phyloP scores from a whole-genome alignment of 2,329 filamentous ascomycete species.

The Apiospora malaysiana region DNA sequence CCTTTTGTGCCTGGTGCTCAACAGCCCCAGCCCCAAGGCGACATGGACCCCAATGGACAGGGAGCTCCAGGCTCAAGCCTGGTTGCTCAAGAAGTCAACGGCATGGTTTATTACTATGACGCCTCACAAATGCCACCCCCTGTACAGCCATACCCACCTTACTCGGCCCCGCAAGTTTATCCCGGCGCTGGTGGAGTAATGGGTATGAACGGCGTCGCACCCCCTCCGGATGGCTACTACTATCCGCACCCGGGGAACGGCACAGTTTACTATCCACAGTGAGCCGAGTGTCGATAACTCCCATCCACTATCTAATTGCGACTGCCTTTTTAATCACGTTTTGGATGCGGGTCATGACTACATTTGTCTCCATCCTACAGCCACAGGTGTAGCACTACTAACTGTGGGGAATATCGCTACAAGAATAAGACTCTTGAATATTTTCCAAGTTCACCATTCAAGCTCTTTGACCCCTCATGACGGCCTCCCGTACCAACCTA shows the following conservation, averaged over 20 bases:
- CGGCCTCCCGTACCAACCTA: not conserved
- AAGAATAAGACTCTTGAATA: conserved; percentile 7
- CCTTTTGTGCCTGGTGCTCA: conserved; percentile 61
- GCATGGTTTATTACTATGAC: conserved; percentile 96
- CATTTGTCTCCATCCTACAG: not conserved
- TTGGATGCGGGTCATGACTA: not conserved
- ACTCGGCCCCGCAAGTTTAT: conserved; percentile 59
- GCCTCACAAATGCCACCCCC: conserved; percentile 71
- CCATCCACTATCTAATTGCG: conserved; percentile 6
- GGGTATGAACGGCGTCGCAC: conserved; percentile 79
- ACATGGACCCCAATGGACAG: conserved; percentile 50
- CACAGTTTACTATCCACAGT: conserved; percentile 68
- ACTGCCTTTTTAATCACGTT: conserved; percentile 7
- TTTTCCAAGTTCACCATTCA: not conserved
- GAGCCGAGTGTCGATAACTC: conserved; percentile 34
- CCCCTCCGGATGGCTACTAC: conserved; percentile 72
- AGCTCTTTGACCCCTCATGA: not conserved
- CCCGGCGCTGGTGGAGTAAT: conserved; percentile 57
- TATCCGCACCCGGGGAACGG: conserved; percentile 62
- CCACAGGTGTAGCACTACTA: not conserved
- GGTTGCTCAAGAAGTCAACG: conserved; percentile 87
- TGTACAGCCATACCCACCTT: conserved; percentile 54
- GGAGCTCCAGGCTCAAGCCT: conserved; percentile 61
- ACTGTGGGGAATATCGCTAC: not conserved
- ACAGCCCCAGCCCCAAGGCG: conserved; percentile 46